Percentiles rank a stretch among this genome's conserved stretches.
phyloP scores from a whole-genome alignment of 2,329 filamentous ascomycete genomes.

The Diaporthe humulicola region DNA sequence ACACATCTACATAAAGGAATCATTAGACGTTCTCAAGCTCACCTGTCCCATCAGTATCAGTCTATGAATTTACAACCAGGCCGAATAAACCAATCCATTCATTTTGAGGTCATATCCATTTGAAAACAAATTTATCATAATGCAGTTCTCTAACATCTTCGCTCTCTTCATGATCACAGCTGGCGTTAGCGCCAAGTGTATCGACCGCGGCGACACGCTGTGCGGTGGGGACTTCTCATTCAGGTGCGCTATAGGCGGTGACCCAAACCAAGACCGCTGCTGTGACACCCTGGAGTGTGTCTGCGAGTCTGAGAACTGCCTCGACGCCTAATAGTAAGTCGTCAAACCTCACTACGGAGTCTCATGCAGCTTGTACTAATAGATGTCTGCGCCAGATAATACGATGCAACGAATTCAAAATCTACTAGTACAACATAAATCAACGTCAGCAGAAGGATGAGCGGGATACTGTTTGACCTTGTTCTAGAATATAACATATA shows the following conservation, averaged over 20 bases:
- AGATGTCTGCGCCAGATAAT: not conserved
- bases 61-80: not conserved
- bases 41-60: not conserved
- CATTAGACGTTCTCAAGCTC: not conserved
- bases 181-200: constrained; percentile 17
- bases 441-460: not conserved
- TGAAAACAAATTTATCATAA: not conserved
- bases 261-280: constrained; percentile 11
- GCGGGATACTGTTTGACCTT: not conserved
- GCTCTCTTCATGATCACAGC: constrained; percentile 7
- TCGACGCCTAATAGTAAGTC: constrained; percentile 1
- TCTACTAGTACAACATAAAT: not conserved
- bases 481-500: too few relatives aligned
- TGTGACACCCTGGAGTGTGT: constrained; percentile 14
- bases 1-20: not conserved
- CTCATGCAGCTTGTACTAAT: not conserved
- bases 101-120: not conserved
- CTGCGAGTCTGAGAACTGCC: constrained; percentile 1
- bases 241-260: not conserved
- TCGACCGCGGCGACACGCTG: not conserved
- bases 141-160: not conserved
- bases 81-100: too few relatives aligned
- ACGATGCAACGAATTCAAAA: too few relatives aligned
- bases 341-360: too few relatives aligned
- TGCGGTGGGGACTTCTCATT: constrained; percentile 5